Evolutionary conservation across 2,329 filamentous ascomycete species (phyloP).

Genomic region (Rosellinia necatrix): DNA sequence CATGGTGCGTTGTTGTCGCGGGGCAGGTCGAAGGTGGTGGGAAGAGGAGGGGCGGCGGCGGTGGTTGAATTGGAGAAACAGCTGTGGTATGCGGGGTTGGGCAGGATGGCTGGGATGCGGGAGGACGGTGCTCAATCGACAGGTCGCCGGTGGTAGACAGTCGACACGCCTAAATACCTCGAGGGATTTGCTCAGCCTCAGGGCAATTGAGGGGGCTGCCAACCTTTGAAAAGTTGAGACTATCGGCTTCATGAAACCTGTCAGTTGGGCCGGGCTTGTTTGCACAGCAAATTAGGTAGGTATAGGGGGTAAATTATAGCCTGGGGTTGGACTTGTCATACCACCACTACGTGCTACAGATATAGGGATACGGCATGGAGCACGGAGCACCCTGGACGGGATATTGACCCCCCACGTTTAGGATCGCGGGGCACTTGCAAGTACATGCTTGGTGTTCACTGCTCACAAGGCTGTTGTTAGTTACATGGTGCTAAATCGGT

Average conservation of each 20-base stretch:
- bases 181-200: constrained; percentile 1
- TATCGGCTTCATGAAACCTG: constrained; percentile 19
- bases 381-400: not conserved
- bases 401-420: not conserved
- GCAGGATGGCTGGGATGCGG: not conserved
- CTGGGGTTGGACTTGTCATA: not conserved
- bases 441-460: constrained; percentile 13
- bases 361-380: too few relatives aligned
- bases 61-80: not conserved
- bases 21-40: not conserved
- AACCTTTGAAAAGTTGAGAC: constrained; percentile 3
- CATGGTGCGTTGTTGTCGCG: constrained; percentile 21
- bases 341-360: too few relatives aligned
- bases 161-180: constrained; percentile 21
- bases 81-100: not conserved
- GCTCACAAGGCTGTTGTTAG: too few relatives aligned
- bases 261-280: not conserved
- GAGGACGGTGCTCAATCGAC: not conserved
- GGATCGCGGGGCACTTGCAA: constrained; percentile 12
- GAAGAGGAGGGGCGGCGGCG: not conserved
- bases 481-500: too few relatives aligned
- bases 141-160: not conserved
- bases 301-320: not conserved
- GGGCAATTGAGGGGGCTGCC: not conserved
- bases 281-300: not conserved